A percentile compares a stretch with the other conserved stretches of the same genome.
These are phyloP conservation scores for Trametes punicea DNA, from an alignment of 768 basidiomycete species.

Conservation along the genomic window DNA sequence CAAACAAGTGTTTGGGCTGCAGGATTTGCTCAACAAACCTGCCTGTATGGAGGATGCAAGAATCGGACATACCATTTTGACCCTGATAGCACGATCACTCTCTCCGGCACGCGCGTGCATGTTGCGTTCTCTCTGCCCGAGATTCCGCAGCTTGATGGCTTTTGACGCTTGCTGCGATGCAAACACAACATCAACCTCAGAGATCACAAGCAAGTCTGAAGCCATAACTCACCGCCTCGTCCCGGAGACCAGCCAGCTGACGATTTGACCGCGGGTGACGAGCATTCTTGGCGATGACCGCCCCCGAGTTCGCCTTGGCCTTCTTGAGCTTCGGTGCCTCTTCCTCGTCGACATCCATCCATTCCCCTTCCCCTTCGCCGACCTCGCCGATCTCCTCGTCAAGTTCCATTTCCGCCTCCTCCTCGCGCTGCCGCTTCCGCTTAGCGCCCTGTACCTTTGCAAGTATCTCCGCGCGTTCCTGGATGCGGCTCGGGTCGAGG, in stretches of 20 bases:
- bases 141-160: conserved; percentile 78
- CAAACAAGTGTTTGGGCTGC: conserved; percentile 83
- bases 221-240: conserved; percentile 53
- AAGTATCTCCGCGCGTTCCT: conserved; percentile 83
- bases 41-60: conserved; percentile 1
- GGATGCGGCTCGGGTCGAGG: conserved; percentile 80
- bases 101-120: conserved; percentile 90
- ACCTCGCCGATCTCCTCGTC: conserved; percentile 42
- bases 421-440: conserved; percentile 64
- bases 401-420: conserved; percentile 62
- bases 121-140: conserved; percentile 85
- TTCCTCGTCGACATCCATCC: conserved; percentile 38
- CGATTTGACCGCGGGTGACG: conserved; percentile 69
- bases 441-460: conserved; percentile 71
- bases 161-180: conserved; percentile 68
- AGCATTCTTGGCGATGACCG: conserved; percentile 44
- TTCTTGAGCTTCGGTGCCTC: conserved; percentile 56
- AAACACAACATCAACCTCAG: background rate
- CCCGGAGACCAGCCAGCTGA: conserved; percentile 74
- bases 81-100: conserved; percentile 75
- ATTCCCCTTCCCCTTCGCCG: conserved; percentile 41
- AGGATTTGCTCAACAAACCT: background rate
- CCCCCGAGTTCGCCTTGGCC: conserved; percentile 59
- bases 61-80: conserved; percentile 66
- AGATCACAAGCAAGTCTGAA: background rate